These are phyloP conservation scores for Lasiodiplodia hormozganensis DNA, from an alignment of 2,329 filamentous ascomycete genomes.

Conservation along the genomic window DNA sequence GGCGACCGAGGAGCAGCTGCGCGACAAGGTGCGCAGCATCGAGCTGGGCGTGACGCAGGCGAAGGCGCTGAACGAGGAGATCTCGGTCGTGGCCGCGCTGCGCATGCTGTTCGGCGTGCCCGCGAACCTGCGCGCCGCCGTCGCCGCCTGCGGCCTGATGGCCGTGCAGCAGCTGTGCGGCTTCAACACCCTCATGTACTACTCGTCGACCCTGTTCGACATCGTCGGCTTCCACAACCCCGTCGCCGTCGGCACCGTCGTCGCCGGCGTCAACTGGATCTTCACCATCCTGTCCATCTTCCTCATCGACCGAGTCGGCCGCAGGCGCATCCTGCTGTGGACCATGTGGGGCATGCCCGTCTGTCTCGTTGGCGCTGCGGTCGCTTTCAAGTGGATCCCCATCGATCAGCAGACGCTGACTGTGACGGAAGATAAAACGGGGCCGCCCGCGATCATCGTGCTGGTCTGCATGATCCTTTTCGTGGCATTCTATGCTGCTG, in stretches of 20 bases:
- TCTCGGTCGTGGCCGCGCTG: slow-evolving; percentile 35
- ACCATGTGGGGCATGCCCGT: slow-evolving; percentile 67
- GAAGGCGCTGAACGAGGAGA: slow-evolving; percentile 44
- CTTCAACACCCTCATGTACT: slow-evolving; percentile 88
- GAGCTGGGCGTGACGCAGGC: slow-evolving; percentile 45
- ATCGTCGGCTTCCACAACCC: slow-evolving; percentile 79
- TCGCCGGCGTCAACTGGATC: slow-evolving; percentile 82
- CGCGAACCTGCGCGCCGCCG: slow-evolving; percentile 46
- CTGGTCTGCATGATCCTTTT: slow-evolving; percentile 47
- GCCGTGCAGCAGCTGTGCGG: slow-evolving; percentile 64
- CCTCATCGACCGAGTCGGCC: slow-evolving; percentile 79
- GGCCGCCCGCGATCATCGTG: slow-evolving; percentile 44
- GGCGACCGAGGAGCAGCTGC: slow-evolving; percentile 24
- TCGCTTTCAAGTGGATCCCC: slow-evolving; percentile 58
- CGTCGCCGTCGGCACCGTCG: slow-evolving; percentile 78
- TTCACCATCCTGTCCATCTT: slow-evolving; percentile 78
- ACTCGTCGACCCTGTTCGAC: slow-evolving; percentile 46
- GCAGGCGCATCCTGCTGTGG: slow-evolving; percentile 69
- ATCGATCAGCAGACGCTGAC: slow-evolving; percentile 47
- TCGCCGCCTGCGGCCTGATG: slow-evolving; percentile 48
- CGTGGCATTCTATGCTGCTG: slow-evolving; percentile 43
- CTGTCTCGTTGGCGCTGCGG: slow-evolving; percentile 73
- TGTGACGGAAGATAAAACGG: slow-evolving; percentile 39
- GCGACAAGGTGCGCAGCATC: slow-evolving; percentile 33
- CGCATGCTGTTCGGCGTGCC: slow-evolving; percentile 47